Evolutionary conservation across 306 rosid species (phyloP), one percentile per base, ranked within the genome.

Genomic region (Inga laurina): DNA sequence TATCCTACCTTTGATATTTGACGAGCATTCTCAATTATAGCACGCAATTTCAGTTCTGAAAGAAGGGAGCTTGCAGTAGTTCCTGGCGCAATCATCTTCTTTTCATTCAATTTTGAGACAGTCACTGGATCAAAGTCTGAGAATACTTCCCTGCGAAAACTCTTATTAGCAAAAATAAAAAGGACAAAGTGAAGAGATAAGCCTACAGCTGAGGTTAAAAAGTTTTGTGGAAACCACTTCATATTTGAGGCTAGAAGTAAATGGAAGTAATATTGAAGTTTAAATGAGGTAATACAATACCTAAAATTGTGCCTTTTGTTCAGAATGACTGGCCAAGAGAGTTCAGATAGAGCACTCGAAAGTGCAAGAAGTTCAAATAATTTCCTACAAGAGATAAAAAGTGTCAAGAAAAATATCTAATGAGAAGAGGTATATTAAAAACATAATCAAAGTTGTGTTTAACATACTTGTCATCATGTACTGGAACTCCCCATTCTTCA

Each of bases 401-500:
- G 52, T 41, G 84, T 82, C 75, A 84, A 79, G 79, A 57, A 89
- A 73, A 83, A 77, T 44, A 77, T 68, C 32, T 30, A 79, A 80
- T 41, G 46, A 41, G 52, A 66, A 62, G 27, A 69, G 70, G 52
- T 77, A 51, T 57, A 24, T 71, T 65, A 10, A 81, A 46, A 79
- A 88, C 66, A 74, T 22, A 27, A 81, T 74, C 27, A 81, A 24
- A 46, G 46, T 24, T 77, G 79, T 74, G 24, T 54, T 75, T 37
- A 52, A 79, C 97, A 45, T 89, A 93, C 97, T 87, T 93, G 86
- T 93, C 97, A 88, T 93, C 90, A 39, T 93, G 97, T 32, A 92
- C 91, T 3, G 97, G 94, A 84, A 92, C 86, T 70, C 97, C 97
- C 97, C 97, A 93, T 89, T 91, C 97, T 84, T 90, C 97, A 11